Evolutionary conservation across 345 rosid species (phyloP), one percentile per base, ranked within the genome.

Genomic region (Bruguiera gymnorhiza): DNA sequence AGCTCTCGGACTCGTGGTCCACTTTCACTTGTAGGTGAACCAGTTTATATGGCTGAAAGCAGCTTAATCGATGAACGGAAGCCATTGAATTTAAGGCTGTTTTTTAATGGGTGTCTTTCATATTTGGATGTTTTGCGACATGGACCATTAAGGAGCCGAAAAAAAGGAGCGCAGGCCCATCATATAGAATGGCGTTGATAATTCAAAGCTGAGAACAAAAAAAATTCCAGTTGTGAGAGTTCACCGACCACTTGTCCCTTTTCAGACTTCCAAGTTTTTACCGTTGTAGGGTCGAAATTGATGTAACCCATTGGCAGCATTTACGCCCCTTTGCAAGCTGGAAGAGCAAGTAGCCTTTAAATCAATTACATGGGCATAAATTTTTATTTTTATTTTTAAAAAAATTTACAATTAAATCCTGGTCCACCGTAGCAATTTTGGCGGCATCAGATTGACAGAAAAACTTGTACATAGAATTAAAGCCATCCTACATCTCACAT

Each of bases 211-310:
- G 37, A 3, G 48, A 29, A 7, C 58, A 2, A 6, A 27, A 6
- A 27, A 13, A 21, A 1, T 6, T 32, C 50, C 73, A 21, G 72
- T 73, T 66, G 76, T 59, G 82, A 70, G 70, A 60, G 32, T 66
- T 72, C 80, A 77, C 78, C 75, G 72, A 75, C 79, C 36, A 52
- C 31, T 73, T 80, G 73, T 72, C 79, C 80, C 72, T 21, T 43
- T 43, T 43, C 10, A 43, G 50, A 43, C 50, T 56, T 10, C 6
- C 19, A 2, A 58, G 24, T 29, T 30, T 37, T 46, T 16, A 43
- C 63, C 61, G 70, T 57, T 66, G 51, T 62, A 31, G 66, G 50
- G 50, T 43, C 4, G 50, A 43, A 54, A 43, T 43, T 66, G 64
- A 75, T 68, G 74, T 31, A 68, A 71, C 60, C 73, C 68, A 68